Conservation (phyloP, 352 stramenopile species). For the Phytophthora hybrid region DNA sequence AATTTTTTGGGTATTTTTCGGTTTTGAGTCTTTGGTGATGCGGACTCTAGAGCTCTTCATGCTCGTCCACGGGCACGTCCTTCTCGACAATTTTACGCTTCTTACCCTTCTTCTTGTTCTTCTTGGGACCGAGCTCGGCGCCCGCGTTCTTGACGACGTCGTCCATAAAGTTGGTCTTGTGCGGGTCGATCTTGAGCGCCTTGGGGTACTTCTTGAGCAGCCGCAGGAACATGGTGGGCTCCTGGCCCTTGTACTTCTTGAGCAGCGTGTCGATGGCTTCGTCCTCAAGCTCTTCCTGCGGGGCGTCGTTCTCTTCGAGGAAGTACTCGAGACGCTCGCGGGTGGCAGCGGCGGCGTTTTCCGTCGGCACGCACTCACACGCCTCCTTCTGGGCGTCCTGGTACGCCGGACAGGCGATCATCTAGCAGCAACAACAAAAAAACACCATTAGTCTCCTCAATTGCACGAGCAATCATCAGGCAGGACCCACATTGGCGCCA, state of each 20-base stretch:
- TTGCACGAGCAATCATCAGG: not conserved
- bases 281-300: constrained; percentile 46
- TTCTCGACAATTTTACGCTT: constrained; percentile 26
- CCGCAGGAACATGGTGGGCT: constrained; percentile 69
- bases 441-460: not conserved
- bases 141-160: constrained; percentile 44
- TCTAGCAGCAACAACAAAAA: constrained; percentile 32
- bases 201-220: constrained; percentile 69
- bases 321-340: constrained; percentile 70
- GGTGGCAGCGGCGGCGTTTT: constrained; percentile 35
- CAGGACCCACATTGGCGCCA: constrained; percentile 52
- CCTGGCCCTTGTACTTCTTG: constrained; percentile 71
- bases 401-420: constrained; percentile 75
- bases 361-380: constrained; percentile 62
- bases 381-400: constrained; percentile 74
- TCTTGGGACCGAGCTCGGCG: constrained; percentile 19
- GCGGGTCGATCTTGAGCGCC: constrained; percentile 55
- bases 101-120: constrained; percentile 31
- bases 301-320: constrained; percentile 50
- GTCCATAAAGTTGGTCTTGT: constrained; percentile 69
- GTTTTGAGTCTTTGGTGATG: not conserved
- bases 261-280: constrained; percentile 59
- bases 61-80: constrained; percentile 39
- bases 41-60: constrained; percentile 41
- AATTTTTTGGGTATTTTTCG: constrained; percentile 2